Percentiles rank a stretch among this genome's conserved stretches.
phyloP scores from a whole-genome alignment of 306 rosid genomes.

The Crotalaria pallida region DNA sequence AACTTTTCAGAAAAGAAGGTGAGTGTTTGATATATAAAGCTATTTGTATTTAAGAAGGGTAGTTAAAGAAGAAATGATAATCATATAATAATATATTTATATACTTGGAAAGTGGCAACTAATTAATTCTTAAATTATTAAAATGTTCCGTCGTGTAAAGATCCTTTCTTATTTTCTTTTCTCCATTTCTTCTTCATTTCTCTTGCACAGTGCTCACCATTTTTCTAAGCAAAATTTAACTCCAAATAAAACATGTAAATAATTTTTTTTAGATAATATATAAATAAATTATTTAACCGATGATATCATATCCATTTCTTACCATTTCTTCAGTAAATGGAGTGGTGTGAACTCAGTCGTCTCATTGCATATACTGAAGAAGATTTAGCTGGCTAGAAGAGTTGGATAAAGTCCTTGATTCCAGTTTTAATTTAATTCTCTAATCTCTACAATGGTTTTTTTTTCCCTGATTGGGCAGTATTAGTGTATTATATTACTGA shows the following conservation, averaged over 20 bases:
- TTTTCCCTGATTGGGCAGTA: background rate
- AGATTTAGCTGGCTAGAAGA: background rate
- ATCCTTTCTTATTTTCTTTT: too few species aligned
- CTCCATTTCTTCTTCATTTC: too few species aligned
- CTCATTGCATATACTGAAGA: slow-evolving; percentile 12
- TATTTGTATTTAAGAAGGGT: background rate
- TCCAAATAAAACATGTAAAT: too few species aligned
- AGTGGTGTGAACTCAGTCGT: too few species aligned
- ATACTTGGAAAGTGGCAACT: background rate
- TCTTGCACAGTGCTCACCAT: too few species aligned
- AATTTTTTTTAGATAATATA: too few species aligned
- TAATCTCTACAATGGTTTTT: slow-evolving; percentile 3
- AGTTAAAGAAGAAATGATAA: background rate
- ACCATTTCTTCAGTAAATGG: too few species aligned
- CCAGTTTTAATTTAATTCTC: slow-evolving; percentile 10
- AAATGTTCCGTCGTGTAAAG: too few species aligned
- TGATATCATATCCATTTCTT: too few species aligned
- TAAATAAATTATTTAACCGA: too few species aligned
- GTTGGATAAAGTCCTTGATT: background rate
- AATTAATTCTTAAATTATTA: slow-evolving; percentile 7
- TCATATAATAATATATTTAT: background rate
- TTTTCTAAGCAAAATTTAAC: too few species aligned
- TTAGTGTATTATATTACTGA: background rate
- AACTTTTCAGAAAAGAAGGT: background rate
- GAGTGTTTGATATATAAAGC: too few species aligned